A percentile compares a stretch with the other conserved stretches of the same genome.
phyloP scores from a whole-genome alignment of 176 grass and related monocot genomes.

The Chloris gayana region DNA sequence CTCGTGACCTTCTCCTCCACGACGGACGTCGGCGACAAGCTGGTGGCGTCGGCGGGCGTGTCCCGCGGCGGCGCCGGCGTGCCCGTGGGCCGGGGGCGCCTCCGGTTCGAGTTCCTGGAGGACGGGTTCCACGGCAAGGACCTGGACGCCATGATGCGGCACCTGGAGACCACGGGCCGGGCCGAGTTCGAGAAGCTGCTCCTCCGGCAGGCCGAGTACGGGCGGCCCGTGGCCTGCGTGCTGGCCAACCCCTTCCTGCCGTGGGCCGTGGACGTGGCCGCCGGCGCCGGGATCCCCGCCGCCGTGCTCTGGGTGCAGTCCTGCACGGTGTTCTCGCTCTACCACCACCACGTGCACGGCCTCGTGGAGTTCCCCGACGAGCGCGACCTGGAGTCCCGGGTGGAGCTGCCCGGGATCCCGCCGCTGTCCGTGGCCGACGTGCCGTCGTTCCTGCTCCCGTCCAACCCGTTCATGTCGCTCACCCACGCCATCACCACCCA shows the following conservation, averaged over 20 bases:
- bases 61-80: conserved; percentile 26
- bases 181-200: conserved; percentile 41
- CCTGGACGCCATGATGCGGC: conserved; percentile 37
- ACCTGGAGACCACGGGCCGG: conserved; percentile 37
- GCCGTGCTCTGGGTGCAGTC: conserved; percentile 90
- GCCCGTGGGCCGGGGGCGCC: conserved; percentile 42
- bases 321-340: conserved; percentile 68
- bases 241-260: conserved; percentile 75
- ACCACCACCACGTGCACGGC: conserved; percentile 65
- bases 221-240: conserved; percentile 62
- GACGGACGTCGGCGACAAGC: conserved; percentile 32
- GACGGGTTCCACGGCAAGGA: conserved; percentile 14
- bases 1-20: conserved; percentile 66
- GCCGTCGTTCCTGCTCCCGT: conserved; percentile 73
- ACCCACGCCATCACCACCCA: conserved; percentile 50
- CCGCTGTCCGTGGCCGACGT: conserved; percentile 52
- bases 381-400: conserved; percentile 28
- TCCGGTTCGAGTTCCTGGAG: conserved; percentile 78
- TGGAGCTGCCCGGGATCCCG: conserved; percentile 59
- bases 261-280: conserved; percentile 62
- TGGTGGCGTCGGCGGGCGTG: conserved; percentile 33
- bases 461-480: conserved; percentile 52
- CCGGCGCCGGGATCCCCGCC: conserved; percentile 52
- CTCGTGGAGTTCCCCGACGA: conserved; percentile 55
- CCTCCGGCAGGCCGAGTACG: conserved; percentile 39